A percentile compares a stretch with the other conserved stretches of the same genome.
These are phyloP conservation scores for Auricularia cornea DNA, from an alignment of 768 basidiomycete species.

Conservation along the genomic window DNA sequence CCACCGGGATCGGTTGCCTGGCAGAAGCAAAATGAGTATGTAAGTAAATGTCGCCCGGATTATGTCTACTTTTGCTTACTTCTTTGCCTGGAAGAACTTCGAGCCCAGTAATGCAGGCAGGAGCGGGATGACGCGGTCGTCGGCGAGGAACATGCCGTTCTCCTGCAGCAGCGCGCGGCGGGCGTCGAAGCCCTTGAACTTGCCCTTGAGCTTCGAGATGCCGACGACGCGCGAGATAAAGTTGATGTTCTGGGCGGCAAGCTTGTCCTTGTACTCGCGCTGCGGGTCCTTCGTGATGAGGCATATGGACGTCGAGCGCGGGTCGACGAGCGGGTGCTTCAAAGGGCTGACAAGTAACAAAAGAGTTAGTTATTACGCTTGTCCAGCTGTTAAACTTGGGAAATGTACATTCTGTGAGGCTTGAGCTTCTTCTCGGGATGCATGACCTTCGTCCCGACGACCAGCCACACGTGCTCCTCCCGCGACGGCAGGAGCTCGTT, in stretches of 20 bases:
- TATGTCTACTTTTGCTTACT: constrained; percentile 43
- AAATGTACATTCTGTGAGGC: constrained; percentile 73
- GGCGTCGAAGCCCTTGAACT: constrained; percentile 79
- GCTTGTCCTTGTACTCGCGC: constrained; percentile 89
- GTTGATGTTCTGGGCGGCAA: constrained; percentile 67
- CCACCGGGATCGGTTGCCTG: constrained; percentile 96
- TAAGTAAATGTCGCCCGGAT: neutral
- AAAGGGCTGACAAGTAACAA: constrained; percentile 45
- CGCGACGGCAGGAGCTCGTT: constrained; percentile 66
- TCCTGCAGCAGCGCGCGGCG: constrained; percentile 78
- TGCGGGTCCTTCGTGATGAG: constrained; percentile 95
- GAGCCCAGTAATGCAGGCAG: constrained; percentile 81
- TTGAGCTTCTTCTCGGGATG: constrained; percentile 67
- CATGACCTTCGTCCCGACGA: constrained; percentile 79
- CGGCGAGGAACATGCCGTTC: constrained; percentile 87
- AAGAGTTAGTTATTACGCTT: constrained; percentile 8
- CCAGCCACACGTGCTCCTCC: constrained; percentile 85
- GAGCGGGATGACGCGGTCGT: constrained; percentile 81
- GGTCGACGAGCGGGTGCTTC: constrained; percentile 76
- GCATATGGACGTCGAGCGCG: constrained; percentile 70
- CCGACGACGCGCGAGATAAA: constrained; percentile 92
- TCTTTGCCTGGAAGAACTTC: constrained; percentile 92
- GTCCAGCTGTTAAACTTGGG: neutral
- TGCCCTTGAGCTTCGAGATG: constrained; percentile 85
- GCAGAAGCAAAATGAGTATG: constrained; percentile 5